Percentiles rank a stretch among this genome's conserved stretches.
Evolutionary conservation across 2,329 filamentous ascomycete species (phyloP).

Genomic region (Calonectria henricotiae): DNA sequence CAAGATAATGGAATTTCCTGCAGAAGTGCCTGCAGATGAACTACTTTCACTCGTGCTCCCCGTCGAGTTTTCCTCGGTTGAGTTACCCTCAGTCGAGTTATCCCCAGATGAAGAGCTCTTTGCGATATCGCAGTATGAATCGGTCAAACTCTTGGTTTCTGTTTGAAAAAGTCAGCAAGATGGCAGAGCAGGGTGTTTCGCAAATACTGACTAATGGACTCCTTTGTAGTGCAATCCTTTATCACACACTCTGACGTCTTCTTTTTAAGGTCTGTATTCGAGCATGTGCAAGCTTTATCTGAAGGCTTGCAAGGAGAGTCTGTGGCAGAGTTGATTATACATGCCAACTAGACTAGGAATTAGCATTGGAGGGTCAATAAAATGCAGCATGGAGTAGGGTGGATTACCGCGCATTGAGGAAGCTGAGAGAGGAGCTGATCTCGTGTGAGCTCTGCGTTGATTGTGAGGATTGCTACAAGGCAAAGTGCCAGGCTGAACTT

Average conservation of each 20-base stretch:
- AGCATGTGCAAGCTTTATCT: not conserved
- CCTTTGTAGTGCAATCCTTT: not conserved
- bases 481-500: constrained; percentile 1
- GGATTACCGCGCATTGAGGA: constrained; percentile 12
- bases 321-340: not conserved
- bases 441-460: not conserved
- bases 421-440: not conserved
- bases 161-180: not conserved
- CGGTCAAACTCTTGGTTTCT: not conserved
- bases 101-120: not conserved
- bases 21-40: not conserved
- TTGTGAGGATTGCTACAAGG: not conserved
- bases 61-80: not conserved
- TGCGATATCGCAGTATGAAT: not conserved
- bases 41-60: not conserved
- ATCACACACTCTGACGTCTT: not conserved
- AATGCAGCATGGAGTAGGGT: no score
- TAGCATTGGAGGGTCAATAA: not conserved
- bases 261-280: not conserved
- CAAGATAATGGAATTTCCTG: not conserved
- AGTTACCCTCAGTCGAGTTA: not conserved
- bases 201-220: not conserved
- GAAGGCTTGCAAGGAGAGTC: not conserved
- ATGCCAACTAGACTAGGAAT: not conserved
- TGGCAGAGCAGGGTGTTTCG: no score